Conservation (phyloP, 2,329 filamentous ascomycete species). For the Aspergillus ibericus region DNA sequence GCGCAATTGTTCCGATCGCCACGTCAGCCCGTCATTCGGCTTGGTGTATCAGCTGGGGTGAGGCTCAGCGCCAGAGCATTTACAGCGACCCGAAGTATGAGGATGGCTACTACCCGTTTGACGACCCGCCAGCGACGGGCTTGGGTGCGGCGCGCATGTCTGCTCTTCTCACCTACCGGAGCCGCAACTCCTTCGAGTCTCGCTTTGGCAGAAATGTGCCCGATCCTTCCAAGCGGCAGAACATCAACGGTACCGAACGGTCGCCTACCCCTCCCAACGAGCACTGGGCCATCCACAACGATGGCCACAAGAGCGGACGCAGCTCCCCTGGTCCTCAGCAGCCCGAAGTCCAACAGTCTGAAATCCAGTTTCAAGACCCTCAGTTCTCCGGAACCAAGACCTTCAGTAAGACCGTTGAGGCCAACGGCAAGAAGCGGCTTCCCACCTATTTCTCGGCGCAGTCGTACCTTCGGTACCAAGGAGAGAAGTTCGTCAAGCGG, state of each 20-base stretch:
- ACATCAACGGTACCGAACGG: slow-evolving; percentile 69
- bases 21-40: slow-evolving; percentile 58
- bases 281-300: slow-evolving; percentile 80
- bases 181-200: slow-evolving; percentile 93
- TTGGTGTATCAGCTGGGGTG: slow-evolving; percentile 61
- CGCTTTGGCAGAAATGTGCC: slow-evolving; percentile 92
- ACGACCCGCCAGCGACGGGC: slow-evolving; percentile 81
- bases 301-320: slow-evolving; percentile 62
- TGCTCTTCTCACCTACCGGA: slow-evolving; percentile 91
- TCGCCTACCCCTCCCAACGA: slow-evolving; percentile 64
- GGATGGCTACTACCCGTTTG: slow-evolving; percentile 88
- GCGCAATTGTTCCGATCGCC: slow-evolving; percentile 56
- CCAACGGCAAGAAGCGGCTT: slow-evolving; percentile 42
- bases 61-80: slow-evolving; percentile 66
- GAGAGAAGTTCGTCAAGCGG: slow-evolving; percentile 91
- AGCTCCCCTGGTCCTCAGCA: slow-evolving; percentile 27
- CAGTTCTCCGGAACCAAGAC: slow-evolving; percentile 69
- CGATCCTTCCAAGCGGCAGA: slow-evolving; percentile 78
- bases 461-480: slow-evolving; percentile 95
- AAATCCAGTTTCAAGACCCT: slow-evolving; percentile 57
- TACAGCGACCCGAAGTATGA: slow-evolving; percentile 99
- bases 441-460: slow-evolving; percentile 97
- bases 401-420: slow-evolving; percentile 48
- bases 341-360: slow-evolving; percentile 15
- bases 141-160: slow-evolving; percentile 96